Base-by-base conservation (phyloP, 1,284 basidiomycete species). In the Sanguinoderma infundibulare region DNA sequence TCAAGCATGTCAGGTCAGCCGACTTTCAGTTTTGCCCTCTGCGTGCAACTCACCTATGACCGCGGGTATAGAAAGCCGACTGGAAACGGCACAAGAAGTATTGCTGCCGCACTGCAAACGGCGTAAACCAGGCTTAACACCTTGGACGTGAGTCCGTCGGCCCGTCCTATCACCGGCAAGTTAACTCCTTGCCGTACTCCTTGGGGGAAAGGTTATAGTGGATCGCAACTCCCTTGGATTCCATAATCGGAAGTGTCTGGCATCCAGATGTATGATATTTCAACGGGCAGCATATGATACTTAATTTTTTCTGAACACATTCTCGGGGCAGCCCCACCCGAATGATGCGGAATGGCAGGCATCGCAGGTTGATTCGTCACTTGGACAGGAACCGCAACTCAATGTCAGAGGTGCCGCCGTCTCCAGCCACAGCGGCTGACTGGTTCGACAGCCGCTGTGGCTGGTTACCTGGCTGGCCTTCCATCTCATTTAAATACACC, bases 41-140 rank as follows among this genome's bases (percentile, higher is more conserved):
- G 28, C 15, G 8, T 26, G 39, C 47, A 54, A 50, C 5, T 24
- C 24, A 7, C 9, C 4, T 24, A 24, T 53, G 26, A 7, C 10
- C 2, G 9, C 14, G 34, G 22, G 17, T 34, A 28, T 6, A 72
- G 69, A 55, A 26, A 9, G 60, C 54, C 7, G 72, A 74, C 53
- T 70, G 71, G 70, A 70, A 67, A 35, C 60, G 65, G 35, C 68
- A 69, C 66, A 69, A 67, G 62, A 66, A 67, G 36, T 68, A 62
- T 50, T 70, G 69, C 44, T 28, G 46, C n/a, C 46, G 46, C 46
- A 32, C 17, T 17, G 46, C n/a, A 32, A 17, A 15, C 17, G n/a
- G 17, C n/a, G 26, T 17, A 14, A 30, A 9, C 28, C 14, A 49
- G 28, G 28, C 17, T 49, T 46, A 9, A 32, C 30, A 5, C n/a